These are phyloP conservation scores for Candida anglica DNA, from an alignment of 805 yeast genomes.

Conservation along the genomic window DNA sequence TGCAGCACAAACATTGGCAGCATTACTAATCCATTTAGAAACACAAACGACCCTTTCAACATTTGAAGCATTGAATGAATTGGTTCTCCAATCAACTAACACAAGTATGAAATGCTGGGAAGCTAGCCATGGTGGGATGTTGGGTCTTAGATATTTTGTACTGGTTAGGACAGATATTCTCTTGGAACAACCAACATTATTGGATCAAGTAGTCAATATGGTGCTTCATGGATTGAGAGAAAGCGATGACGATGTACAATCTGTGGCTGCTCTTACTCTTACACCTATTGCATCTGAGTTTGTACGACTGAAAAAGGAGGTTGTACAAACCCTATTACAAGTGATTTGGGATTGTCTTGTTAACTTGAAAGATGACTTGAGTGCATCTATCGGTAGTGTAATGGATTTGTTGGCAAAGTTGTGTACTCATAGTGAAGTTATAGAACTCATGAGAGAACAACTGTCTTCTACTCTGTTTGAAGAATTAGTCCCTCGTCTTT, in stretches of 20 bases:
- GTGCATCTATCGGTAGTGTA: slow-evolving; percentile 92
- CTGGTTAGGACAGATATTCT: slow-evolving; percentile 83
- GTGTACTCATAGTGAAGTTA: slow-evolving; percentile 76
- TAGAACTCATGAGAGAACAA: slow-evolving; percentile 63
- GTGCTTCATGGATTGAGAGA: slow-evolving; percentile 79
- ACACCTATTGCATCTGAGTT: slow-evolving; percentile 88
- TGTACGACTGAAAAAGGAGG: slow-evolving; percentile 55
- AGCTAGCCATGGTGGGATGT: slow-evolving; percentile 96
- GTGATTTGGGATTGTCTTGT: slow-evolving; percentile 91
- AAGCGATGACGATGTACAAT: slow-evolving; percentile 92
- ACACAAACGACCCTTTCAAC: slow-evolving; percentile 55
- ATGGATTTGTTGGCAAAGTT: slow-evolving; percentile 90
- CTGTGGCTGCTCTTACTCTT: slow-evolving; percentile 91
- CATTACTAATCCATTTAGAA: slow-evolving; percentile 72
- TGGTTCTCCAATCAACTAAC: slow-evolving; percentile 66
- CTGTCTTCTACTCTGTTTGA: slow-evolving; percentile 57
- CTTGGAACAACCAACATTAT: slow-evolving; percentile 48
- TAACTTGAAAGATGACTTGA: slow-evolving; percentile 83
- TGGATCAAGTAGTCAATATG: slow-evolving; percentile 74
- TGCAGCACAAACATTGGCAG: slow-evolving; percentile 92
- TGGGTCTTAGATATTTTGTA: slow-evolving; percentile 88
- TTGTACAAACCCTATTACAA: slow-evolving; percentile 46
- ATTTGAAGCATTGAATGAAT: slow-evolving; percentile 59
- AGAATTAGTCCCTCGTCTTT: slow-evolving; percentile 80
- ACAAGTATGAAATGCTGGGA: slow-evolving; percentile 75